Percentiles rank a stretch among this genome's conserved stretches.
phyloP scores from a whole-genome alignment of 169 alveolate genomes.

The Plasmodium billcollinsi region DNA sequence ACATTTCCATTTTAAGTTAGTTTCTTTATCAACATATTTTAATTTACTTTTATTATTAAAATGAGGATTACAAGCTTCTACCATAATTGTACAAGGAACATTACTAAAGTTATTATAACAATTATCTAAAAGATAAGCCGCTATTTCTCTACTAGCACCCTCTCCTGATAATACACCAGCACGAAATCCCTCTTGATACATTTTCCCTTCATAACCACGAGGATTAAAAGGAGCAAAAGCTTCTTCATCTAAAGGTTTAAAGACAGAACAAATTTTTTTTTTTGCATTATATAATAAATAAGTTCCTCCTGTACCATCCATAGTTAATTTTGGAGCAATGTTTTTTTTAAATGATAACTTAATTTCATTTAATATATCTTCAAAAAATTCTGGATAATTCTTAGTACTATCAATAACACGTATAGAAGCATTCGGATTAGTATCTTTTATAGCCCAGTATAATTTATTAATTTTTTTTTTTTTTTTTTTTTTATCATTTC shows the following conservation, averaged over 20 bases:
- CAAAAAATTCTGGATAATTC: conserved; percentile 78
- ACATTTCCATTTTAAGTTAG: conserved; percentile 88
- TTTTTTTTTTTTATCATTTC: conserved; percentile 79
- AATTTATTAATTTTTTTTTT: conserved; percentile 78
- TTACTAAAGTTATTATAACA: conserved; percentile 90
- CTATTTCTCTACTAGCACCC: conserved; percentile 98
- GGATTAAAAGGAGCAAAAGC: conserved; percentile 99
- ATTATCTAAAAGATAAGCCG: conserved; percentile 96
- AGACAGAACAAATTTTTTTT: conserved; percentile 94
- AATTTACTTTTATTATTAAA: conserved; percentile 88
- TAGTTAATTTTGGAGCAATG: conserved; percentile 96
- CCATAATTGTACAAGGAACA: conserved; percentile 98
- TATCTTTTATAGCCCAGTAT: conserved; percentile 80
- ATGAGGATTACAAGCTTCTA: conserved; percentile 96
- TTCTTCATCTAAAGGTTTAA: conserved; percentile 99
- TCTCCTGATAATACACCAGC: conserved; percentile 97
- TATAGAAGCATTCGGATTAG: conserved; percentile 75
- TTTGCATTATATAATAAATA: conserved; percentile 92
- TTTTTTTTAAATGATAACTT: conserved; percentile 93
- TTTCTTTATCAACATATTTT: conserved; percentile 75
- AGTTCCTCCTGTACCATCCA: conserved; percentile 99
- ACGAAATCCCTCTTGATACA: conserved; percentile 95
- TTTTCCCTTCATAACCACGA: conserved; percentile 95
- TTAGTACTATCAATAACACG: conserved; percentile 78
- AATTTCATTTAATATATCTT: conserved; percentile 88